phyloP scores from a whole-genome alignment of 495 filamentous ascomycete genomes.

The Aspergillus sclerotiicarbonarius region DNA sequence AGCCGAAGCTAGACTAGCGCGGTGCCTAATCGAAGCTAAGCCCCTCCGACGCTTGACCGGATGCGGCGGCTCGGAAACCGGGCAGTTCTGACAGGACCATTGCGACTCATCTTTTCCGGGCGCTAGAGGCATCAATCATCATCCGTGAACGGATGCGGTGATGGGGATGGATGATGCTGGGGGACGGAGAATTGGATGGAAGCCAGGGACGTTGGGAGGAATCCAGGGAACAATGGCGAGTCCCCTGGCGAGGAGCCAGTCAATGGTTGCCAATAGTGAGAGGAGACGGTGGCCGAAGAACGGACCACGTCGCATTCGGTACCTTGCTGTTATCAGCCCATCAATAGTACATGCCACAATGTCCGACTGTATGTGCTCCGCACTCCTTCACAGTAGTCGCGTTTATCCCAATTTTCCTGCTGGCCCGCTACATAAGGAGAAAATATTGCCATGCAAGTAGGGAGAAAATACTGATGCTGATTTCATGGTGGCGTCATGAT shows the following conservation, averaged over 20 bases:
- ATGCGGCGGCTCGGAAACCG: constrained; percentile 2
- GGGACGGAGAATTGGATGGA: not conserved
- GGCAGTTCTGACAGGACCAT: not conserved
- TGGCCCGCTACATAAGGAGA: no score
- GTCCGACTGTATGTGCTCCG: no score
- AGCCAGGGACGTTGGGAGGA: not conserved
- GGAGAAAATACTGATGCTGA: not conserved
- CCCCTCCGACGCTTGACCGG: not conserved
- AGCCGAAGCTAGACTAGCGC: not conserved
- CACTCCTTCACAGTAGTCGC: not conserved
- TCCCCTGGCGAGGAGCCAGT: not conserved
- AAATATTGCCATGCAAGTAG: not conserved
- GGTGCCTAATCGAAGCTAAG: not conserved
- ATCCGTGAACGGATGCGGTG: not conserved
- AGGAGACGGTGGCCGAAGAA: constrained; percentile 1
- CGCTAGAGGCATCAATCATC: not conserved
- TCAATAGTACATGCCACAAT: not conserved
- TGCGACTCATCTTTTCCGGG: not conserved
- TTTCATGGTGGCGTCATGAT: constrained; percentile 2
- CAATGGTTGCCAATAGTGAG: constrained; percentile 1
- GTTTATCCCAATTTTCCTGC: no score
- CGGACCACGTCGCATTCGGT: not conserved
- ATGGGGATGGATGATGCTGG: not conserved
- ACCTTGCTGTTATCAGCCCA: not conserved
- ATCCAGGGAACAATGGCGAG: not conserved